phyloP scores from a whole-genome alignment of 306 rosid genomes.

The Fagus sylvatica region DNA sequence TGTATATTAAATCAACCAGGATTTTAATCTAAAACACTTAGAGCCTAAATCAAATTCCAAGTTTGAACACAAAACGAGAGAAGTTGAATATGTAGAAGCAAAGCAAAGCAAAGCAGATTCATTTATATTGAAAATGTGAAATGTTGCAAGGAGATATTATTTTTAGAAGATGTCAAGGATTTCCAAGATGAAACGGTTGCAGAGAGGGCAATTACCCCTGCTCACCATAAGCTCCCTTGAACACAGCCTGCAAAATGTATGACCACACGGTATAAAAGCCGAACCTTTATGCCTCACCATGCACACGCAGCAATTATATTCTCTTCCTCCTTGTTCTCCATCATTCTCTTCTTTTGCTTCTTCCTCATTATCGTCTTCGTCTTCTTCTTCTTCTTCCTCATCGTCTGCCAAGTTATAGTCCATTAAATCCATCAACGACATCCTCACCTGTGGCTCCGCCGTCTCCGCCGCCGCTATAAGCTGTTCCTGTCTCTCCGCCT shows the following conservation, averaged over 20 bases:
- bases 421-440: slow-evolving; percentile 87
- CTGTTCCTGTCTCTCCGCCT: not conserved
- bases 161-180: slow-evolving; percentile 71
- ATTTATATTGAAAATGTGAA: no score
- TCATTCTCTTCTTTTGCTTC: slow-evolving; percentile 30
- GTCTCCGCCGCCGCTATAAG: slow-evolving; percentile 6
- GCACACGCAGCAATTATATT: slow-evolving; percentile 72
- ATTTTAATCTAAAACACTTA: no score
- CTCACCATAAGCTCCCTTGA: slow-evolving; percentile 74
- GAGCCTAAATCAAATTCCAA: no score
- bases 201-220: slow-evolving; percentile 80
- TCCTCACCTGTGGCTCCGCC: slow-evolving; percentile 33
- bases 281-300: slow-evolving; percentile 78
- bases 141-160: no score
- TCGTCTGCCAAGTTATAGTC: slow-evolving; percentile 79
- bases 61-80: no score
- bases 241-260: slow-evolving; percentile 79
- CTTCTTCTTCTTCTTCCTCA: slow-evolving; percentile 49
- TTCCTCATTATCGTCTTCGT: slow-evolving; percentile 42
- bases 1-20: no score
- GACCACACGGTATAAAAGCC: slow-evolving; percentile 68
- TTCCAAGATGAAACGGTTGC: slow-evolving; percentile 75
- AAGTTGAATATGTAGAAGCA: no score
- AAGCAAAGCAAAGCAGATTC: no score
- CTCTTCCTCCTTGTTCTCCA: slow-evolving; percentile 25